Conservation (phyloP, 2,329 filamentous ascomycete species). For the Curvularia lunata region DNA sequence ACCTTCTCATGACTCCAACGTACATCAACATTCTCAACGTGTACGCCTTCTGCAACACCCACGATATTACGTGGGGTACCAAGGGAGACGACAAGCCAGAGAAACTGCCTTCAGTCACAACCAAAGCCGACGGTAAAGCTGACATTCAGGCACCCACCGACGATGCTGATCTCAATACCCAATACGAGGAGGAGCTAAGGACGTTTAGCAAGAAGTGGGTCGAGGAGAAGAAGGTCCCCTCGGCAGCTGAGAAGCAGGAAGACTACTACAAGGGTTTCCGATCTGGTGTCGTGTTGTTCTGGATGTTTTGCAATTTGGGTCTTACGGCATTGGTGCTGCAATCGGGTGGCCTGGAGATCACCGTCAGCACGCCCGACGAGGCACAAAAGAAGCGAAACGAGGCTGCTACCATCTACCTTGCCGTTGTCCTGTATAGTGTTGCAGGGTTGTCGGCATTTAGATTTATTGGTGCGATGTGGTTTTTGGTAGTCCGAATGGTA, state of each 20-base stretch:
- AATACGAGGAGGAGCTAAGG: slow-evolving; percentile 85
- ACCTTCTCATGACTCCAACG: slow-evolving; percentile 90
- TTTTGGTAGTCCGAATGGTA: slow-evolving; percentile 69
- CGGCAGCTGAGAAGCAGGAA: slow-evolving; percentile 81
- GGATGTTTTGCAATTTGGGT: slow-evolving; percentile 96
- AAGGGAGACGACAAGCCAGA: slow-evolving; percentile 97
- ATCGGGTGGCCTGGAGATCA: slow-evolving; percentile 75
- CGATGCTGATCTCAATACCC: slow-evolving; percentile 91
- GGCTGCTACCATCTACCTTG: slow-evolving; percentile 82
- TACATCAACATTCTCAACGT: slow-evolving; percentile 99
- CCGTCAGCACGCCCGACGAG: slow-evolving; percentile 48
- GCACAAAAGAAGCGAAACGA: slow-evolving; percentile 55
- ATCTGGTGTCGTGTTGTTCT: slow-evolving; percentile 86
- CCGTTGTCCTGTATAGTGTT: slow-evolving; percentile 86
- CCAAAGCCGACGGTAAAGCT: slow-evolving; percentile 94
- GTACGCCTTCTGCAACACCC: slow-evolving; percentile 97
- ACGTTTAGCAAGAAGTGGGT: slow-evolving; percentile 77
- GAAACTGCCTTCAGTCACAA: slow-evolving; percentile 83
- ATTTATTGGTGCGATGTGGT: slow-evolving; percentile 88
- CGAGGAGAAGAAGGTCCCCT: slow-evolving; percentile 69
- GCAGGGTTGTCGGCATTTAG: slow-evolving; percentile 83
- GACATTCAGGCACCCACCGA: slow-evolving; percentile 86
- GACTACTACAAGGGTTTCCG: slow-evolving; percentile 98
- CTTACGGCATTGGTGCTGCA: slow-evolving; percentile 86
- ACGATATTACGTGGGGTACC: slow-evolving; percentile 97